Percentiles rank a stretch among this genome's conserved stretches.
Conservation (phyloP, 2,329 filamentous ascomycete genomes). For the Stemphylium lycopersici region DNA sequence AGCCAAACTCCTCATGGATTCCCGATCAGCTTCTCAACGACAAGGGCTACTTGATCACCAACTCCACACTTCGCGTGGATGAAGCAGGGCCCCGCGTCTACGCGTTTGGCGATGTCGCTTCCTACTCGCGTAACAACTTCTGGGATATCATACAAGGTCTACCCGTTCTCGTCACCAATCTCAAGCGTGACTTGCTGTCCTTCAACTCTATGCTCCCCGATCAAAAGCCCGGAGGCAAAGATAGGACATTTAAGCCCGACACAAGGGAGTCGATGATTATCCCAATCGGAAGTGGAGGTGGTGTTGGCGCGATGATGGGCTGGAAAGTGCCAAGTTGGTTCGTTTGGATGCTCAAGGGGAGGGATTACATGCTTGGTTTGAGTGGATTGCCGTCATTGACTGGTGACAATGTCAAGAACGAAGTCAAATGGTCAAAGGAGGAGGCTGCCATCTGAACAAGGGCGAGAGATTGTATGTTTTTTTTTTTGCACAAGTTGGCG, state of each 20-base stretch:
- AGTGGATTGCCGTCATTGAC: conserved; percentile 14
- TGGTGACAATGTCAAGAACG: conserved; percentile 35
- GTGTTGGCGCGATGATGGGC: conserved; percentile 47
- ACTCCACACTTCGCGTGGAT: conserved; percentile 54
- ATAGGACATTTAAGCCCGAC: conserved; percentile 29
- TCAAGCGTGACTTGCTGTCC: conserved; percentile 55
- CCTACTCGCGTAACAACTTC: conserved; percentile 51
- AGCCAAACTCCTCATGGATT: conserved; percentile 61
- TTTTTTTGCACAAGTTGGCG: neutral
- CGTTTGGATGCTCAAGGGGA: conserved; percentile 51
- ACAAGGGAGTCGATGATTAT: conserved; percentile 37
- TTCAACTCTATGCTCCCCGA: conserved; percentile 27
- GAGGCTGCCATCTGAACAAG: conserved; percentile 26
- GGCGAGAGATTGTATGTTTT: neutral
- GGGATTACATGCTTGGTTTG: conserved; percentile 47
- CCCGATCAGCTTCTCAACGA: conserved; percentile 55
- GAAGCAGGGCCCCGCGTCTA: conserved; percentile 55
- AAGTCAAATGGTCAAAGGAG: conserved; percentile 31
- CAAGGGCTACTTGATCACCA: conserved; percentile 57
- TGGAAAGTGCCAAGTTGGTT: conserved; percentile 47
- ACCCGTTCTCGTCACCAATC: conserved; percentile 51
- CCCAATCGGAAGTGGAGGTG: conserved; percentile 41
- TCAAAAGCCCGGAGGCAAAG: conserved; percentile 33
- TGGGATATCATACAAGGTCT: conserved; percentile 50
- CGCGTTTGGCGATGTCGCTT: conserved; percentile 55